Evolutionary conservation across 1,284 basidiomycete genomes (phyloP), one percentile per base, ranked within the genome.

Genomic region (Ganoderma multipileum): DNA sequence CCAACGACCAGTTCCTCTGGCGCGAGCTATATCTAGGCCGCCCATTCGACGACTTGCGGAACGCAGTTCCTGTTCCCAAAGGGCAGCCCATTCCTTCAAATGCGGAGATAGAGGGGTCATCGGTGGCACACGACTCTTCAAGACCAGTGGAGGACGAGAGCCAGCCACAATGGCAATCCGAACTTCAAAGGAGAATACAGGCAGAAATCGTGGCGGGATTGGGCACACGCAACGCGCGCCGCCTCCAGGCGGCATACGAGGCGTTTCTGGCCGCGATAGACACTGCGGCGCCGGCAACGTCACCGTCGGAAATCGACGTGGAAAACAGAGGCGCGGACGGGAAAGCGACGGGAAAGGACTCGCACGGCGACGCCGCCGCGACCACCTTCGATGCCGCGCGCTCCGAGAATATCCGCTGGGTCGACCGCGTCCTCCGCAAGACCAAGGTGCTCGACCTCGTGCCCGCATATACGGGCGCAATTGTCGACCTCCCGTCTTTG

Each of bases 21-120:
- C 86, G 89, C 59, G 81, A 85, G 64, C 80, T 92, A 33, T 90
- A 88, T 78, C 83, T 90, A 39, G 68, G 76, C 30, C 79, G 80
- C 47, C 83, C 85, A 18, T 91, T 90, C 76, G 91, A 92, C 73
- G 86, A 90, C 74, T 88, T 87, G n/a, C 82, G 84, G 30, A 73
- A 77, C 58, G 75, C 78, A 12, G 52, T 74, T 18, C 52, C 62
- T 0, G 18, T 64, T 30, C 69, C 69, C 54, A 59, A 47, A 55
- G 47, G 44, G 33, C 63, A 28, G 39, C 58, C 1, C 14, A 11
- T 28, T 36, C 6, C 42, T 26, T 14, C 26, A 14, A 7, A 36
- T 0, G 44, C 54, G 5, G 50, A 16, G 7, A 6, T 5, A n/a
- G 57, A 39, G 23, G 18, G 36, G 18, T 36, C 54, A 18, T 2